Base-by-base conservation (phyloP, 352 stramenopile species). In the Blastocystis sp. region DNA sequence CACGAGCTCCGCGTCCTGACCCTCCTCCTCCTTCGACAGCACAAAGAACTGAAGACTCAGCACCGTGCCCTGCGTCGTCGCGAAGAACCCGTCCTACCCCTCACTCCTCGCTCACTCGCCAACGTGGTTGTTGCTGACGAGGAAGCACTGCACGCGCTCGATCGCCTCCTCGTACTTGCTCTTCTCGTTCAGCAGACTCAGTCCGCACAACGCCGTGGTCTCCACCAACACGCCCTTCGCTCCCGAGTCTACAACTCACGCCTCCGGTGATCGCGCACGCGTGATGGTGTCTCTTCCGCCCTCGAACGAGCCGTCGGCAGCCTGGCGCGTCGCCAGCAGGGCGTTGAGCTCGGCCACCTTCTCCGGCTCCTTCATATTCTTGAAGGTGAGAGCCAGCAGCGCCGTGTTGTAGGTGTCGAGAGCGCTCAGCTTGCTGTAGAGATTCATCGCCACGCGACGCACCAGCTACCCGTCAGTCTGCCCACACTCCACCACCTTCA, bases 61-160 rank as follows among this genome's bases (percentile, higher is more conserved):
- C 19, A 85, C 45, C 50, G 59, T 85, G n/a, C 74, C 61, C 33
- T 85, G 74, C 26, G 74, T 85, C 9, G 55, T 67, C 31, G 31
- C 66, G 66, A 78, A 78, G 24, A 33, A 16, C 4, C 66, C 66
- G 19, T 78, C 51, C 66, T 78, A 29, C 24, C 24, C 31, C 19
- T 74, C 45, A 55, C 6, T 16, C 45, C 16, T 16, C 16, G 6
- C 16, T 55, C 45, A 19, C 45, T 0, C 45, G 16, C 45, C 6
- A 6, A 55, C 45, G 45, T 55, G 45, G 45, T 55, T 55, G 45
- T 55, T 55, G 45, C 45, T 6, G 45, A 55, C 16, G 6, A 55
- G 16, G 45, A 55, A 55, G 6, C 45, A 55, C 45, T 55, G 45
- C 45, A 55, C 45, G 45, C 45, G 45, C 45, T 55, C 6, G 0